These are phyloP conservation scores for Glaciozyma martinii DNA, from an alignment of 768 basidiomycete species.

Conservation along the genomic window DNA sequence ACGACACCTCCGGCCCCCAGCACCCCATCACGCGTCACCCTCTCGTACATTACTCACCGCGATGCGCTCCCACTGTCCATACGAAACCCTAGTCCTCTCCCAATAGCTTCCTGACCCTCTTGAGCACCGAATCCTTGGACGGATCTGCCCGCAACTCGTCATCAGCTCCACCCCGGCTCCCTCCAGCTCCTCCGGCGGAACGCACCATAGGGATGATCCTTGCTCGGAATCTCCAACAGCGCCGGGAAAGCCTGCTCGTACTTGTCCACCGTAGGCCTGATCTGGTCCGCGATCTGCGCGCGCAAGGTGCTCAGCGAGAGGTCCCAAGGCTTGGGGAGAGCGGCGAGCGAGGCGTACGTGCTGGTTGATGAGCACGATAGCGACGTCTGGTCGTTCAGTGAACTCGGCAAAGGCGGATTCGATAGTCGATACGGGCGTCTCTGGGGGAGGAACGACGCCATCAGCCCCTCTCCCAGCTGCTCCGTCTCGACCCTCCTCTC, in stretches of 20 bases:
- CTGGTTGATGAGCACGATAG: slow-evolving; percentile 95
- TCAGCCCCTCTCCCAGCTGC: neutral
- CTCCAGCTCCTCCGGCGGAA: slow-evolving; percentile 8
- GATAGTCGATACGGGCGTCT: slow-evolving; percentile 81
- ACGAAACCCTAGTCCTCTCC: slow-evolving; percentile 51
- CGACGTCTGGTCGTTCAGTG: slow-evolving; percentile 87
- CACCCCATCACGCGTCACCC: neutral
- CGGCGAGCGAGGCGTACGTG: slow-evolving; percentile 53
- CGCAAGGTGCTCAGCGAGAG: neutral
- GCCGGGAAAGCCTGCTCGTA: slow-evolving; percentile 96
- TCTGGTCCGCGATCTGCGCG: slow-evolving; percentile 85
- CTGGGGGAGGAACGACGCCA: slow-evolving; percentile 43
- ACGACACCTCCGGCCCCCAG: neutral
- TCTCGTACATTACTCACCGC: neutral
- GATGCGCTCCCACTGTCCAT: slow-evolving; percentile 39
- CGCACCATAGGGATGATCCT: slow-evolving; percentile 94
- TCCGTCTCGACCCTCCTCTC: neutral
- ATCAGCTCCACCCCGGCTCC: neutral
- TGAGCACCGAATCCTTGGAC: slow-evolving; percentile 87
- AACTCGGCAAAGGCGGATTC: slow-evolving; percentile 90
- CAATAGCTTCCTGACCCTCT: slow-evolving; percentile 90
- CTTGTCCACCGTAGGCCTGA: slow-evolving; percentile 84
- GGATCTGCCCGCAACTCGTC: slow-evolving; percentile 55
- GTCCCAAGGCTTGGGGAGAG: neutral
- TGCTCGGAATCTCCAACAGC: slow-evolving; percentile 92